Percentiles rank a stretch among this genome's conserved stretches.
phyloP scores from a whole-genome alignment of 108 stramenopile genomes.

The Nitzschia sp. region DNA sequence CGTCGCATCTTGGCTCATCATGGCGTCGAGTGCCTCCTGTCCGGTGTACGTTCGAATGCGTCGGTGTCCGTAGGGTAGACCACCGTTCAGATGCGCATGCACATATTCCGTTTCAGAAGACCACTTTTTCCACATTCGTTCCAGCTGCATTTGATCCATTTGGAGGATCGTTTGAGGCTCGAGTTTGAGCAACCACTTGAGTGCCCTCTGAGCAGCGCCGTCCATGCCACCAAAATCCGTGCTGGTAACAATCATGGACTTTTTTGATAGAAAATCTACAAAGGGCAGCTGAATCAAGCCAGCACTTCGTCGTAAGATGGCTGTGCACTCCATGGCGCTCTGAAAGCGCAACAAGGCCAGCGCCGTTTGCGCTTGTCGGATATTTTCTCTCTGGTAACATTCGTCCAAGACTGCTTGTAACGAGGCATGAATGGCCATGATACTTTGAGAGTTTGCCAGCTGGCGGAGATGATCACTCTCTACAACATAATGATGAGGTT shows the following conservation, averaged over 20 bases:
- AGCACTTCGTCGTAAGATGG: constrained; percentile 46
- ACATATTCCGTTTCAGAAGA: constrained; percentile 2
- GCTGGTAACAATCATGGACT: constrained; percentile 55
- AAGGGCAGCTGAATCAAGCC: constrained; percentile 50
- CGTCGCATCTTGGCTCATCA: not conserved
- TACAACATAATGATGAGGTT: constrained; percentile 28
- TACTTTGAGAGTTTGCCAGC: constrained; percentile 47
- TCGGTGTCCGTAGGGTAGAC: not conserved
- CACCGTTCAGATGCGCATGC: not conserved
- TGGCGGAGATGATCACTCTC: constrained; percentile 48
- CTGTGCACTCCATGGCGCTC: constrained; percentile 46
- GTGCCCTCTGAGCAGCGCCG: constrained; percentile 42
- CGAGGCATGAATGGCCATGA: constrained; percentile 54
- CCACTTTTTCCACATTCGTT: constrained; percentile 34
- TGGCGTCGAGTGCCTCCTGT: not conserved
- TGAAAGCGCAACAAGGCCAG: constrained; percentile 42
- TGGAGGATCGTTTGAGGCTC: constrained; percentile 47
- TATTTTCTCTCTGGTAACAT: constrained; percentile 21
- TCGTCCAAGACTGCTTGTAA: constrained; percentile 47
- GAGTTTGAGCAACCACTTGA: constrained; percentile 47
- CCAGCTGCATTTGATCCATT: constrained; percentile 45
- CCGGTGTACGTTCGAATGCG: constrained; percentile 2
- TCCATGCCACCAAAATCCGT: constrained; percentile 56
- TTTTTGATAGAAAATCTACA: constrained; percentile 48
- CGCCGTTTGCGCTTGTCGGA: constrained; percentile 17